Conservation (phyloP, 2,329 filamentous ascomycete species). For the Diaporthe vexans region DNA sequence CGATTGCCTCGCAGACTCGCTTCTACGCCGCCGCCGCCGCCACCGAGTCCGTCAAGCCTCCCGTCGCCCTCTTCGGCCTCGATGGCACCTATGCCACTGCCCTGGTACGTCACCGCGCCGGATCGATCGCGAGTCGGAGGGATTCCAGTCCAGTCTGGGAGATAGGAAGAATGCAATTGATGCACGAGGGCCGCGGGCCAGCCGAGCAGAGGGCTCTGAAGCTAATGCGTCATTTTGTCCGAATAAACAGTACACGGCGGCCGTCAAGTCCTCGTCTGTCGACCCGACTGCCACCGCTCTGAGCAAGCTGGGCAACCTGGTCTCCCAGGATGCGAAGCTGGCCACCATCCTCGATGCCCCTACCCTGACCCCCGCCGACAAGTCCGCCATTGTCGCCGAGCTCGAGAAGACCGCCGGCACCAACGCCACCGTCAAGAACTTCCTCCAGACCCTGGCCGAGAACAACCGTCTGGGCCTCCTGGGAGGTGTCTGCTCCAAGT, state of each 20-base stretch:
- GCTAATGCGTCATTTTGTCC: conserved; percentile 56
- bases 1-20: conserved; percentile 76
- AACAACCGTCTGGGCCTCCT: conserved; percentile 95
- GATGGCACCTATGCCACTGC: conserved; percentile 99
- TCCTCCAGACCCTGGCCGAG: conserved; percentile 89
- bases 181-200: conserved; percentile 5
- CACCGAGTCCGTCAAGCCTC: conserved; percentile 80
- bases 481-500: conserved; percentile 88
- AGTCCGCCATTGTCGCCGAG: conserved; percentile 87
- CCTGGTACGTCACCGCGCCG: conserved; percentile 77
- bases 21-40: conserved; percentile 80
- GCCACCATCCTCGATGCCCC: conserved; percentile 81
- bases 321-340: conserved; percentile 89
- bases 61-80: conserved; percentile 92
- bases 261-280: conserved; percentile 87
- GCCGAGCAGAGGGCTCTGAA: conserved; percentile 34
- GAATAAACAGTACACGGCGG: conserved; percentile 88
- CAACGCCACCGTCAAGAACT: conserved; percentile 90
- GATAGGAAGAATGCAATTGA: conserved; percentile 21
- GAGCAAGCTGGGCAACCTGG: conserved; percentile 75
- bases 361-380: conserved; percentile 83
- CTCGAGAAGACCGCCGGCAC: conserved; percentile 85
- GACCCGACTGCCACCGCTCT: conserved; percentile 89
- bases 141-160: conserved; percentile 33
- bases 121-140: conserved; percentile 26